Percentiles rank a stretch among this genome's conserved stretches.
Conservation (phyloP, 352 stramenopile genomes). For the Phytopythium oedochilum region DNA sequence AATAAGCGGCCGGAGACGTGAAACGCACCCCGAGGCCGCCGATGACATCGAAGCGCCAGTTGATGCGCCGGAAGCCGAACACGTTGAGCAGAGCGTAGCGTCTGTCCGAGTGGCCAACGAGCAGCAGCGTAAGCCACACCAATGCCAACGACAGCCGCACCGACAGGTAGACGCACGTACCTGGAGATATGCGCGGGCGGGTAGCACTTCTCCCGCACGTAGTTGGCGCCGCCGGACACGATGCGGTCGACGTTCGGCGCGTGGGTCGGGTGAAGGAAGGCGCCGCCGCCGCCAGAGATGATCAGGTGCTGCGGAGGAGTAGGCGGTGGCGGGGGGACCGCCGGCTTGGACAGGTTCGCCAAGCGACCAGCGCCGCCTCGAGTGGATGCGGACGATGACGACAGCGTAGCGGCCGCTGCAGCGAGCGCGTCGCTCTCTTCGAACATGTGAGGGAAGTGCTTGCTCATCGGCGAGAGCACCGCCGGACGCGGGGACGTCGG, state of each 20-base stretch:
- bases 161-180: conserved; percentile 20
- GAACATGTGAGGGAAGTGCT: conserved; percentile 80
- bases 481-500: conserved; percentile 1
- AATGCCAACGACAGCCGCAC: background rate
- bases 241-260: conserved; percentile 46
- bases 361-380: too few relatives aligned
- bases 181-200: conserved; percentile 70
- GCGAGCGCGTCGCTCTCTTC: background rate
- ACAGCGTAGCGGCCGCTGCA: background rate
- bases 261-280: conserved; percentile 89
- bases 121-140: too few relatives aligned
- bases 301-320: conserved; percentile 60
- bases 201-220: conserved; percentile 81
- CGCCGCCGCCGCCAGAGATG: conserved; percentile 87
- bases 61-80: conserved; percentile 89
- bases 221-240: conserved; percentile 60
- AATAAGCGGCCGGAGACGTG: background rate
- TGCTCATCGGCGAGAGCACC: conserved; percentile 38
- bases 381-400: background rate
- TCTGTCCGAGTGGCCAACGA: conserved; percentile 37
- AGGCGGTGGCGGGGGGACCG: background rate
- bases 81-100: conserved; percentile 82
- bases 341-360: background rate
- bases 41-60: conserved; percentile 92
- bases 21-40: conserved; percentile 71